phyloP scores from a whole-genome alignment of 2,329 filamentous ascomycete species.

The Diplodia intermedia region DNA sequence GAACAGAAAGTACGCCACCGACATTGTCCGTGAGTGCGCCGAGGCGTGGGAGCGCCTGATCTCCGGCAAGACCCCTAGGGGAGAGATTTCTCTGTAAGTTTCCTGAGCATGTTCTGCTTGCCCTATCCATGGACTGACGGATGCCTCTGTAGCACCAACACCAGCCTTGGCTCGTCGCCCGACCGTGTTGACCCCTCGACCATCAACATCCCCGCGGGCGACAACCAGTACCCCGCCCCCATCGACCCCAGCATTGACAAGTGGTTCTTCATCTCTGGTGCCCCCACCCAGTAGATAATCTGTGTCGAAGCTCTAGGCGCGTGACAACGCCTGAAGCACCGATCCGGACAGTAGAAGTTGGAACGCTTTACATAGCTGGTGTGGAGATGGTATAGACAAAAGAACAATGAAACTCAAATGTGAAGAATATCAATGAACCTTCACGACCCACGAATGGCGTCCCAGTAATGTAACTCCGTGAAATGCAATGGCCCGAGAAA shows the following conservation, averaged over 20 bases:
- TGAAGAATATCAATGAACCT: conserved; percentile 7
- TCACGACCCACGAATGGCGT: not conserved
- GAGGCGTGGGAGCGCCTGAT: conserved; percentile 98
- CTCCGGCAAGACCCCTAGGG: conserved; percentile 81
- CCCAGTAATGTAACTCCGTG: conserved; percentile 31
- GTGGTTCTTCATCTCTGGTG: conserved; percentile 99
- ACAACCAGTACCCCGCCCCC: conserved; percentile 83
- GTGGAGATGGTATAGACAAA: conserved; percentile 33
- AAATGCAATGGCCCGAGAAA: conserved; percentile 30
- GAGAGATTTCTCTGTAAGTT: conserved; percentile 81
- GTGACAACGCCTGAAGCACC: conserved; percentile 3
- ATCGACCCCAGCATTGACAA: conserved; percentile 98
- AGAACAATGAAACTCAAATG: conserved; percentile 23
- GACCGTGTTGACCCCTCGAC: conserved; percentile 72
- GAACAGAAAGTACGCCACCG: conserved; percentile 99
- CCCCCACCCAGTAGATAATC: conserved; percentile 63
- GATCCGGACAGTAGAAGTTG: conserved; percentile 22
- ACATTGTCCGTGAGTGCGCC: conserved; percentile 92
- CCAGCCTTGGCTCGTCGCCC: conserved; percentile 74
- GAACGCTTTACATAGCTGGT: conserved; percentile 26
- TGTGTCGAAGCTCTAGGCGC: conserved; percentile 12
- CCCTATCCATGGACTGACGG: conserved; percentile 44
- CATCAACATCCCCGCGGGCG: conserved; percentile 77
- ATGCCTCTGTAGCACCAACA: conserved; percentile 71
- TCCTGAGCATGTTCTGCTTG: not conserved